Conservation (phyloP, 768 basidiomycete species). For the Lentinula sp. region DNA sequence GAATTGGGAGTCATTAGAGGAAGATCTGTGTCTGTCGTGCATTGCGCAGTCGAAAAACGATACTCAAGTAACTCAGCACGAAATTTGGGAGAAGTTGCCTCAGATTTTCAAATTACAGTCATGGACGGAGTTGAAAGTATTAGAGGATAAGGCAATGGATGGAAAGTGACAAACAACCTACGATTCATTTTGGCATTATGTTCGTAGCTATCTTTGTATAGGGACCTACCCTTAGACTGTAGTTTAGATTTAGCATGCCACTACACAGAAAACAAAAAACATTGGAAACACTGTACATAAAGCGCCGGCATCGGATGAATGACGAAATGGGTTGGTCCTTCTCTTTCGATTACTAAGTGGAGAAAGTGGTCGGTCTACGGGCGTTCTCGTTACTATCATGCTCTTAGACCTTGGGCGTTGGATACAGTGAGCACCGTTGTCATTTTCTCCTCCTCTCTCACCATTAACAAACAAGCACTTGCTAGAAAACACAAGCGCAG, state of each 20-base stretch:
- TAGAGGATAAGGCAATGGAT: constrained; percentile 15
- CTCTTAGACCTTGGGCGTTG: background rate
- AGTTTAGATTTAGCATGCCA: too few relatives aligned
- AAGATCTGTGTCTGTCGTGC: constrained; percentile 20
- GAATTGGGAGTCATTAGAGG: constrained; percentile 14
- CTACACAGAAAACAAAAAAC: too few relatives aligned
- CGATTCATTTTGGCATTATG: background rate
- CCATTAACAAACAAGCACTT: too few relatives aligned
- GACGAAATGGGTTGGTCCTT: background rate
- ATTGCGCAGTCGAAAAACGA: constrained; percentile 12
- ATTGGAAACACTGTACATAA: background rate
- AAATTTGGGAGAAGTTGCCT: constrained; percentile 26
- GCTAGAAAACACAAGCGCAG: background rate
- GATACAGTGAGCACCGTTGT: background rate
- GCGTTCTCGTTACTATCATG: background rate
- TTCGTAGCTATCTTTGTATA: background rate
- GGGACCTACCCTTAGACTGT: too few relatives aligned
- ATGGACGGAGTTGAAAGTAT: constrained; percentile 22
- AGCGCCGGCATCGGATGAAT: background rate
- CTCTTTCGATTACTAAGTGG: background rate
- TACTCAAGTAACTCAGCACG: constrained; percentile 15
- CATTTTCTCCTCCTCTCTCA: too few relatives aligned
- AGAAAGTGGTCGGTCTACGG: background rate
- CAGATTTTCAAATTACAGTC: constrained; percentile 21
- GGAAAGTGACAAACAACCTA: background rate